These are phyloP conservation scores for Komagataella phaffii DNA, from an alignment of 805 yeast species.

Conservation along the genomic window DNA sequence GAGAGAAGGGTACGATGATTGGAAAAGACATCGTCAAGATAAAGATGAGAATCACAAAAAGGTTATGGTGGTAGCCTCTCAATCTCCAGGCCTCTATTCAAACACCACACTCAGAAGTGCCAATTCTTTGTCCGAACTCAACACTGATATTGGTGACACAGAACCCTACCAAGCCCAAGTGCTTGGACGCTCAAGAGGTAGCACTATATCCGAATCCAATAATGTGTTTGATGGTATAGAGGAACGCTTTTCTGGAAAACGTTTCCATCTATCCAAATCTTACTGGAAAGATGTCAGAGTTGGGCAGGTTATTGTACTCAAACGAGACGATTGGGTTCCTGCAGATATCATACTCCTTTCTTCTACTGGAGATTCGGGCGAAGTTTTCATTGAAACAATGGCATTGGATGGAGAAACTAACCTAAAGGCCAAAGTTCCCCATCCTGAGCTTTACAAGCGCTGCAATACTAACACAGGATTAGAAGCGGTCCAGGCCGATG, in stretches of 20 bases:
- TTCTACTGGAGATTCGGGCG: constrained; percentile 49
- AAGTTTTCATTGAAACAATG: constrained; percentile 83
- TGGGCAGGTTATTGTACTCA: constrained; percentile 70
- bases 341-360: constrained; percentile 75
- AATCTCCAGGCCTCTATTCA: background rate
- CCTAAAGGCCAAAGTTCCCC: constrained; percentile 62
- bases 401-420: constrained; percentile 97
- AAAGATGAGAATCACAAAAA: constrained; percentile 62
- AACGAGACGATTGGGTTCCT: constrained; percentile 85
- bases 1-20: constrained; percentile 91
- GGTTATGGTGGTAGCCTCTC: constrained; percentile 24
- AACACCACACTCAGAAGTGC: background rate
- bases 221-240: background rate
- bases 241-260: background rate
- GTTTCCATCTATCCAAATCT: constrained; percentile 7
- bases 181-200: background rate
- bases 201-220: background rate
- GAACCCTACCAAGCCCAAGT: background rate
- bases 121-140: background rate
- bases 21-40: constrained; percentile 76
- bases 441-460: constrained; percentile 40
- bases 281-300: constrained; percentile 73
- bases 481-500: constrained; percentile 31
- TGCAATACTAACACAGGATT: constrained; percentile 28
- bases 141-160: background rate